phyloP scores from a whole-genome alignment of 2,329 filamentous ascomycete genomes.

The Paradendryphiella salina region DNA sequence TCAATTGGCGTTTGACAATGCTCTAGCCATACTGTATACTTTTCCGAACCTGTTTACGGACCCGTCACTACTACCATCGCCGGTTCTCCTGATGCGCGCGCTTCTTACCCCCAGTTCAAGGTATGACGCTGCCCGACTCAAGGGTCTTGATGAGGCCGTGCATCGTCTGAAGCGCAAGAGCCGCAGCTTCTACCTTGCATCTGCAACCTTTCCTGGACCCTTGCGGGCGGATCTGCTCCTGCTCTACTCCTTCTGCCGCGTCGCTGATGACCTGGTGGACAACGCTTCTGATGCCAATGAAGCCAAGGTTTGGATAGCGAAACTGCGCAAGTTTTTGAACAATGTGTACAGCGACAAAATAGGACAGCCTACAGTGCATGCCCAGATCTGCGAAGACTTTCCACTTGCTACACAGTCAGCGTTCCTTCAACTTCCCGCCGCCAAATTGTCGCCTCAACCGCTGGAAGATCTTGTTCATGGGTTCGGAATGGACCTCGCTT shows the following conservation, averaged over 20 bases:
- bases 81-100: conserved; percentile 56
- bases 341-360: conserved; percentile 51
- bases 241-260: conserved; percentile 73
- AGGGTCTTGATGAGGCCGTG: conserved; percentile 63
- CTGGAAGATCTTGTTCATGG: conserved; percentile 67
- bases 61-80: conserved; percentile 56
- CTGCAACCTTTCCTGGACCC: conserved; percentile 68
- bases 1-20: conserved; percentile 69
- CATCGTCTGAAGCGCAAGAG: conserved; percentile 64
- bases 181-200: conserved; percentile 73
- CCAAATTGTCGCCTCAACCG: conserved; percentile 61
- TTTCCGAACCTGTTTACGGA: conserved; percentile 62
- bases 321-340: conserved; percentile 61
- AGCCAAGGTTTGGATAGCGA: conserved; percentile 62
- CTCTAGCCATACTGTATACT: conserved; percentile 65
- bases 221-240: conserved; percentile 69
- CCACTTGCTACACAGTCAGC: conserved; percentile 58
- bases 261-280: conserved; percentile 74
- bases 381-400: conserved; percentile 56
- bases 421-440: conserved; percentile 61
- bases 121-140: conserved; percentile 63
- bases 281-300: conserved; percentile 59
- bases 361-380: conserved; percentile 5
- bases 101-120: conserved; percentile 53
- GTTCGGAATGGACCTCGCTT: conserved; percentile 69